A percentile compares a stretch with the other conserved stretches of the same genome.
These are phyloP conservation scores for Chrysophaeum taylorii DNA, from an alignment of 352 stramenopile genomes.

Conservation along the genomic window DNA sequence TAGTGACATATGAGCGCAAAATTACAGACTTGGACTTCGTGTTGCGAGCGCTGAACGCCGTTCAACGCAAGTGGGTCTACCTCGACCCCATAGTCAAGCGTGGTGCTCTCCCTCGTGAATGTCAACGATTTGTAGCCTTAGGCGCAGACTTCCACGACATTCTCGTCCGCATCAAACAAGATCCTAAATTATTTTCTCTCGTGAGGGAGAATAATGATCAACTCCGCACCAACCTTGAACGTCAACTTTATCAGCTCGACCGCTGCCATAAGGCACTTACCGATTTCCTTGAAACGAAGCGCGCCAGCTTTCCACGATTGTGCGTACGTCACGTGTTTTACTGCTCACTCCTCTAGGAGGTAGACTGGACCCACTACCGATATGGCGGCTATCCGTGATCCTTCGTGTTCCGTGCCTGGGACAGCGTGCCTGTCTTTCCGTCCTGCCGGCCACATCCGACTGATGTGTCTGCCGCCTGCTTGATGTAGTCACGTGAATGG, in stretches of 20 bases:
- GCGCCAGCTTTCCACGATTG: conserved; percentile 80
- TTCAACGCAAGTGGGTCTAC: conserved; percentile 91
- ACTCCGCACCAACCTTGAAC: conserved; percentile 59
- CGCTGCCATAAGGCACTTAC: conserved; percentile 80
- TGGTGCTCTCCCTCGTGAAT: conserved; percentile 75
- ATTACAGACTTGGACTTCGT: conserved; percentile 68
- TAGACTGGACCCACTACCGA: too few species aligned
- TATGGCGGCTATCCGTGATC: too few species aligned
- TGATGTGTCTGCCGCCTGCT: too few species aligned
- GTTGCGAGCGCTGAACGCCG: conserved; percentile 66
- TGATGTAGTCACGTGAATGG: too few species aligned
- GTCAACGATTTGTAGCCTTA: conserved; percentile 71
- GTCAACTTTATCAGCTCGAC: conserved; percentile 82
- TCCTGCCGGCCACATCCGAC: too few species aligned
- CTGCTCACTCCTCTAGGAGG: too few species aligned
- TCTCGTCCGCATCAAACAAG: conserved; percentile 67
- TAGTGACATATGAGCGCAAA: conserved; percentile 68
- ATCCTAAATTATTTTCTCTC: conserved; percentile 80
- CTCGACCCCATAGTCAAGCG: conserved; percentile 88
- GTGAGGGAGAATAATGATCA: too few species aligned
- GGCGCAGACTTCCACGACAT: conserved; percentile 85
- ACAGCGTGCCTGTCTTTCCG: too few species aligned
- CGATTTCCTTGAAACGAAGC: conserved; percentile 86
- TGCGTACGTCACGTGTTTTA: too few species aligned
- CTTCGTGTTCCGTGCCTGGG: too few species aligned